A percentile compares a stretch with the other conserved stretches of the same genome.
Conservation (phyloP, 371 early-diverging fungal species). For the Mortierella sp. region DNA sequence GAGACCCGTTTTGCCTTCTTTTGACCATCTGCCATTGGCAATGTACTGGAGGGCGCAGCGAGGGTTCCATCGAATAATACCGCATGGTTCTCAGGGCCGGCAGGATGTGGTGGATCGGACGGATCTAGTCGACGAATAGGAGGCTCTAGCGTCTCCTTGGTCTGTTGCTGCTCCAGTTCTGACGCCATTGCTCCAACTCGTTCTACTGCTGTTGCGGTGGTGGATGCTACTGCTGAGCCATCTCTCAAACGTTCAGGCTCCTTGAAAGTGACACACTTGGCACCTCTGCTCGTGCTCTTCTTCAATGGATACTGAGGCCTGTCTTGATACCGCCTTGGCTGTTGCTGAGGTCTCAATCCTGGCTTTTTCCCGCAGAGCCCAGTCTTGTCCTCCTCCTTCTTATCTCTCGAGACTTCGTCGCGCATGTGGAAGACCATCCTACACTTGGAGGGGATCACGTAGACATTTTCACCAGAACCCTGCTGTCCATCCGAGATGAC, state of each 20-base stretch:
- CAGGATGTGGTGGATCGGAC: no score
- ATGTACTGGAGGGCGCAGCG: no score
- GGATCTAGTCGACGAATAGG: no score
- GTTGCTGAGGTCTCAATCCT: no score
- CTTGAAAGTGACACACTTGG: constrained; percentile 35
- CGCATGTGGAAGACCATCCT: constrained; percentile 49
- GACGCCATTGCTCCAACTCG: background rate
- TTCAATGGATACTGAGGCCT: no score
- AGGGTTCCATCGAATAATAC: no score
- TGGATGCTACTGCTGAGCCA: background rate
- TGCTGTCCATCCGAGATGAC: constrained; percentile 1
- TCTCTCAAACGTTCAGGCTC: constrained; percentile 29
- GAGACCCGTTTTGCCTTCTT: no score
- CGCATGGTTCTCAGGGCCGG: no score
- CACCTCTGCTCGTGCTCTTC: background rate
- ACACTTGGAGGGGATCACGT: constrained; percentile 38
- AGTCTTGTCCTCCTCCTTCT: background rate
- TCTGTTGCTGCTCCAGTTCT: background rate
- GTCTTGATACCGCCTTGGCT: no score
- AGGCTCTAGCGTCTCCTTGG: no score
- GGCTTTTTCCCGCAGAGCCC: no score
- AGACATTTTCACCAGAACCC: background rate
- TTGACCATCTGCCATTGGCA: no score
- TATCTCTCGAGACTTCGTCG: constrained; percentile 28
- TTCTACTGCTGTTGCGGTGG: background rate